These are phyloP conservation scores for Pluteus cervinus DNA, from an alignment of 768 basidiomycete species.

Conservation along the genomic window DNA sequence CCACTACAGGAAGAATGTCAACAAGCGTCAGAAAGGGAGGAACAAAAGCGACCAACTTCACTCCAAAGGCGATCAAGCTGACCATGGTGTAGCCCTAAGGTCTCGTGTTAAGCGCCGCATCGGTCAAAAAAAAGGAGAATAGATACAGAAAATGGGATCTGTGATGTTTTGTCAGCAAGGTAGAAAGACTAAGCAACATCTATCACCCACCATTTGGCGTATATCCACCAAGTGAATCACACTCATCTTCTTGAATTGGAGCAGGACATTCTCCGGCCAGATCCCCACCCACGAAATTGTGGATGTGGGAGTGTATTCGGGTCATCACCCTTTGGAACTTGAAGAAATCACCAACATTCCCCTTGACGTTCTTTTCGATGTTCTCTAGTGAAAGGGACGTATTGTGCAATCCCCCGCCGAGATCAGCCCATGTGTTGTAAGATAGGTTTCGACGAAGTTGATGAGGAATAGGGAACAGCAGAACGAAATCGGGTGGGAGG, in stretches of 20 bases:
- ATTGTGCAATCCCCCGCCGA: constrained; percentile 5
- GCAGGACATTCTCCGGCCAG: constrained; percentile 10
- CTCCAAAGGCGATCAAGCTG: too few species aligned
- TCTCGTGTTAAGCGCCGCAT: too few species aligned
- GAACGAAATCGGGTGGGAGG: too few species aligned
- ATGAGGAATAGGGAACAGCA: constrained; percentile 10
- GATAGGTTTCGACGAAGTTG: constrained; percentile 10
- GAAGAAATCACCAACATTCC: constrained; percentile 8
- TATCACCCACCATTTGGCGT: background rate
- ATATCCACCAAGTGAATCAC: too few species aligned
- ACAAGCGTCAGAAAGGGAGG: too few species aligned
- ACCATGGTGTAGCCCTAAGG: too few species aligned
- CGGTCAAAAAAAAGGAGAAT: background rate
- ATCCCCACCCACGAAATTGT: constrained; percentile 12
- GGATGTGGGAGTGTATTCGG: constrained; percentile 9
- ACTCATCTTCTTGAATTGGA: too few species aligned
- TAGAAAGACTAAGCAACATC: background rate
- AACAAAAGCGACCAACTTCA: too few species aligned
- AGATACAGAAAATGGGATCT: constrained; percentile 11
- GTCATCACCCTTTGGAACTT: constrained; percentile 8
- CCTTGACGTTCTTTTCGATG: constrained; percentile 2
- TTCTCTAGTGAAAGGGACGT: background rate
- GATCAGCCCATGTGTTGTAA: constrained; percentile 3
- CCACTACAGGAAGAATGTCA: constrained; percentile 7
- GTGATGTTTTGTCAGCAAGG: background rate